Conservation (phyloP, 2,329 filamentous ascomycete species). For the Cadophora malorum region DNA sequence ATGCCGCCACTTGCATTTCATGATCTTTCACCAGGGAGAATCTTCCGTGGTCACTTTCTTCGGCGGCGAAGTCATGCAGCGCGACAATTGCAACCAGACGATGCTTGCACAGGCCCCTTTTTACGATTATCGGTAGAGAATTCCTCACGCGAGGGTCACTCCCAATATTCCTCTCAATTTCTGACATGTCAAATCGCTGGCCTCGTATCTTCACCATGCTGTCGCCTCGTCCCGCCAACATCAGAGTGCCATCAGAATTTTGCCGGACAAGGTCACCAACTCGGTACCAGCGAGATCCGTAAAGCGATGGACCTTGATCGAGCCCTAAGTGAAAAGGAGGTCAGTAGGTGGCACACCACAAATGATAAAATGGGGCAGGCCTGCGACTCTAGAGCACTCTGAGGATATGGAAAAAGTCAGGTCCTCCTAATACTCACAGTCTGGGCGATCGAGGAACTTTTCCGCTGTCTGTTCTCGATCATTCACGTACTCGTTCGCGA, state of each 20-base stretch:
- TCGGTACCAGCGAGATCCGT: constrained; percentile 55
- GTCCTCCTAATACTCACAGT: constrained; percentile 45
- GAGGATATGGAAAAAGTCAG: not conserved
- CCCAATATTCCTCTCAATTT: constrained; percentile 47
- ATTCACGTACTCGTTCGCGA: constrained; percentile 65
- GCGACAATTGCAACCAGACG: constrained; percentile 16
- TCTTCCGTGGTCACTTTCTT: not conserved
- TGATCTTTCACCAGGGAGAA: not conserved
- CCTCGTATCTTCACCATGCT: constrained; percentile 72
- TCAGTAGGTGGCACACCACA: not conserved
- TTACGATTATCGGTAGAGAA: constrained; percentile 10
- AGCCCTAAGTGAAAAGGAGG: not conserved
- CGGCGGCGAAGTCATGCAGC: constrained; percentile 8
- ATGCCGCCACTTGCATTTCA: not conserved
- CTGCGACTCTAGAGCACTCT: not conserved
- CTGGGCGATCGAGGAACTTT: constrained; percentile 61
- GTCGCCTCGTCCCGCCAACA: constrained; percentile 67
- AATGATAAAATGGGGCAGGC: not conserved
- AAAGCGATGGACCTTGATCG: constrained; percentile 48
- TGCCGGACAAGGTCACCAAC: constrained; percentile 66
- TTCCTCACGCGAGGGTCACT: constrained; percentile 6
- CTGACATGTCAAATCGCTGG: constrained; percentile 65
- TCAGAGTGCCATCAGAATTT: constrained; percentile 55
- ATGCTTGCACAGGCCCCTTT: constrained; percentile 22
- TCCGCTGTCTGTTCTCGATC: constrained; percentile 62